phyloP scores from a whole-genome alignment of 371 early-diverging fungal species.

The Zopfochytrium polystomum region DNA sequence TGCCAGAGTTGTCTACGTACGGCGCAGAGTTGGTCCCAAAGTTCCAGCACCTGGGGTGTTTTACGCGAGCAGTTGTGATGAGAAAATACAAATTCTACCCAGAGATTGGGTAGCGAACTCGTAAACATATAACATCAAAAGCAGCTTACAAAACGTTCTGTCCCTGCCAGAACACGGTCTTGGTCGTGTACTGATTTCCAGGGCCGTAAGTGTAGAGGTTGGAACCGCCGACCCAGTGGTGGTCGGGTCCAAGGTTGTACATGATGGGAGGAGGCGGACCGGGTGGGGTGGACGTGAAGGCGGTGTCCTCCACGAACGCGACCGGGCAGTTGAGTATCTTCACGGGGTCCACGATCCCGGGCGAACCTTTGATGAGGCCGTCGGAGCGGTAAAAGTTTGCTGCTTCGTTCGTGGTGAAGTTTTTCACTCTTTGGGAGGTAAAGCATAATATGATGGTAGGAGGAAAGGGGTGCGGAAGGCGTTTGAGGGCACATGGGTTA shows the following conservation, averaged over 20 bases:
- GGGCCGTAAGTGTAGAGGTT: background rate
- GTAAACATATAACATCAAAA: too few relatives aligned
- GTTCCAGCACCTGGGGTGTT: slow-evolving; percentile 4
- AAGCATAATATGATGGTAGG: too few relatives aligned
- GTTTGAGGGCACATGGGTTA: too few relatives aligned
- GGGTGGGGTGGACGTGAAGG: background rate
- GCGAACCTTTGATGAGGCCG: background rate
- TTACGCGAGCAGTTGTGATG: background rate
- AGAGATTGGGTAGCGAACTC: background rate
- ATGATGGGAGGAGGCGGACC: background rate
- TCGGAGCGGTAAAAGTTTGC: background rate
- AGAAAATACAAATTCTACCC: background rate
- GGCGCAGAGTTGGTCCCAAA: slow-evolving; percentile 3
- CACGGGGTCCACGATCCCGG: background rate
- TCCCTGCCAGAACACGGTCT: background rate
- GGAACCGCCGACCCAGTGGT: background rate
- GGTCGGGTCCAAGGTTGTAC: background rate
- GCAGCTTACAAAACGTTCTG: background rate
- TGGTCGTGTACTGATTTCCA: background rate
- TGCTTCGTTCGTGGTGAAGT: background rate
- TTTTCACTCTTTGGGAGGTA: background rate
- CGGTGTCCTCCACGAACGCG: background rate
- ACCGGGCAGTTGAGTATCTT: slow-evolving; percentile 11
- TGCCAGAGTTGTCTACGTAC: too few relatives aligned
- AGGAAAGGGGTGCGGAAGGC: too few relatives aligned